Conservation (phyloP, 2,329 filamentous ascomycete genomes). For the Rutstroemia sp. region DNA sequence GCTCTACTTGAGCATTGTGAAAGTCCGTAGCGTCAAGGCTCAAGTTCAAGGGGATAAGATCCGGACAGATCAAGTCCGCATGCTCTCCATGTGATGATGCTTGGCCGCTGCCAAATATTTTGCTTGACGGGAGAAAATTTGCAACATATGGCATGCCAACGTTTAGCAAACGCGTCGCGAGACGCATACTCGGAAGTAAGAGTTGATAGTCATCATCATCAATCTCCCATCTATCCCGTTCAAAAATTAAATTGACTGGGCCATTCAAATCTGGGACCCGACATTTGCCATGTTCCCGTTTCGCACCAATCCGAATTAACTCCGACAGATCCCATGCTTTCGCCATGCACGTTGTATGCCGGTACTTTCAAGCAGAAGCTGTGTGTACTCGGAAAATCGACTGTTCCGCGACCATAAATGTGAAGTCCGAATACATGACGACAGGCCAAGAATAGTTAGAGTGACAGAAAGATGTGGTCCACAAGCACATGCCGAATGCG, state of each 20-base stretch:
- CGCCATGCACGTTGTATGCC: no score
- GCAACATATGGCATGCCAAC: conserved; percentile 20
- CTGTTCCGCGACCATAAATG: no score
- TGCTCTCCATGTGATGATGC: background rate
- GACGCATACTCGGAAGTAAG: conserved; percentile 21
- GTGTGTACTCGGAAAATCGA: no score
- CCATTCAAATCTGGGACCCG: conserved; percentile 5
- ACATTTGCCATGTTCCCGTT: background rate
- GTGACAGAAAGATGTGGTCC: background rate
- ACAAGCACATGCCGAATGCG: background rate
- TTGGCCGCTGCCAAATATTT: conserved; percentile 1
- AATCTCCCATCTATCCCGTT: conserved; percentile 15
- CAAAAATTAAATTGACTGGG: conserved; percentile 14
- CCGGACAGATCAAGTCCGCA: background rate
- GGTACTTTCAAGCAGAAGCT: no score
- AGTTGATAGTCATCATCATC: conserved; percentile 15
- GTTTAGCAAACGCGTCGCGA: conserved; percentile 20
- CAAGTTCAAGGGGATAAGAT: background rate
- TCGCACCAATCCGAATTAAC: no score
- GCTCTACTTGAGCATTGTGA: conserved; percentile 11
- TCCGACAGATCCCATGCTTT: no score
- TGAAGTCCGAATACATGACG: background rate
- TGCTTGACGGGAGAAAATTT: conserved; percentile 18
- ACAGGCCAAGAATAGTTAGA: background rate
- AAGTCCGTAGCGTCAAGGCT: conserved; percentile 2